Percentiles rank a stretch among this genome's conserved stretches.
phyloP scores from a whole-genome alignment of 176 grass and related monocot genomes.

The Themeda triandra region DNA sequence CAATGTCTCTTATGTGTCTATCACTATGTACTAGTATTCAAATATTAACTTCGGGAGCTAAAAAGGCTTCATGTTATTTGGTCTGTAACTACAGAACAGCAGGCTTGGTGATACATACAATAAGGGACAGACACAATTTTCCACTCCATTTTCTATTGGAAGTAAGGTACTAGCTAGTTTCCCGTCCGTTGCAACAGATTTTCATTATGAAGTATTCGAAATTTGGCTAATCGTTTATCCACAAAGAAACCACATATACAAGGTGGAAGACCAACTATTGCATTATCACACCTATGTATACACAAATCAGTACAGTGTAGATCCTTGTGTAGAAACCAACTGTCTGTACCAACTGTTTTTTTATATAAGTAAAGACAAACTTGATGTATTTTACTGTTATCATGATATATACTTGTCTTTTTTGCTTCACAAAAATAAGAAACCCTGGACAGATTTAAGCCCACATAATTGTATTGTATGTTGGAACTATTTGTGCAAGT shows the following conservation, averaged over 20 bases:
- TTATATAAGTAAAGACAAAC: not conserved
- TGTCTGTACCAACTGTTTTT: not conserved
- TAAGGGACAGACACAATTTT: slow-evolving; percentile 22
- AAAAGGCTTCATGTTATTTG: slow-evolving; percentile 24
- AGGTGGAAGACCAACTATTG: not conserved
- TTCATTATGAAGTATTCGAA: not conserved
- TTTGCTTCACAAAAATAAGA: slow-evolving; percentile 17
- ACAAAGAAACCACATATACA: not conserved
- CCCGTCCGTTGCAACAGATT: not conserved
- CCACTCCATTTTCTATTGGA: slow-evolving; percentile 40
- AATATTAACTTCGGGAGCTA: not conserved
- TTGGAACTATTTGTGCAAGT: not conserved
- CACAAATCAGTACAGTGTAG: not conserved
- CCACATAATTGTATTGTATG: not conserved
- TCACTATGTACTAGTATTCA: not conserved
- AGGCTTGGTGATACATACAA: slow-evolving; percentile 6
- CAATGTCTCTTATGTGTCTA: not conserved
- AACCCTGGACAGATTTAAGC: not conserved
- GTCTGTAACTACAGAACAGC: slow-evolving; percentile 21
- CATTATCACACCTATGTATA: not conserved
- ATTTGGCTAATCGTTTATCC: not conserved
- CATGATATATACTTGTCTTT: slow-evolving; percentile 19
- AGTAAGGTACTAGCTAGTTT: slow-evolving; percentile 45
- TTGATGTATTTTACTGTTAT: not conserved
- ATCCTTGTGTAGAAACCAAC: not conserved